Conservation (phyloP, 495 filamentous ascomycete species). For the Mytilinidion resinicola region DNA sequence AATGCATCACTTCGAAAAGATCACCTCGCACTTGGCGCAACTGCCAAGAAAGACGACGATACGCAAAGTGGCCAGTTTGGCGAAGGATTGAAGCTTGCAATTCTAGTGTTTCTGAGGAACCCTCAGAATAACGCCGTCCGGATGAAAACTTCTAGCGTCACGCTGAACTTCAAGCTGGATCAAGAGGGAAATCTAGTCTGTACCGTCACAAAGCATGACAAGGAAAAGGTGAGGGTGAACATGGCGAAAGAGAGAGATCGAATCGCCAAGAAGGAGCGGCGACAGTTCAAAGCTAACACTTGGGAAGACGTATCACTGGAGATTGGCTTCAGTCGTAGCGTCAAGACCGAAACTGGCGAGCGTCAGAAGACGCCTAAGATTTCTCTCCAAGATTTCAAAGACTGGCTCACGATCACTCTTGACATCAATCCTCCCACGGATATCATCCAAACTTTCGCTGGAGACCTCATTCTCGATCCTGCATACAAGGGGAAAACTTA, state of each 20-base stretch:
- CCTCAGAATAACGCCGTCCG: constrained; percentile 4
- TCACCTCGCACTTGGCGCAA: constrained; percentile 2
- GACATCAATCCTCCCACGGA: not conserved
- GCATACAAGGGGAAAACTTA: too few relatives aligned
- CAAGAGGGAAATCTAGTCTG: not conserved
- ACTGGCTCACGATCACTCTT: not conserved
- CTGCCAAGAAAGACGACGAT: constrained; percentile 1
- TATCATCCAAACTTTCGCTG: too few relatives aligned
- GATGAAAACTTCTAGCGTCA: not conserved
- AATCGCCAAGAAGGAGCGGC: not conserved
- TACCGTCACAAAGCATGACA: too few relatives aligned
- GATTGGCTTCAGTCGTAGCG: not conserved
- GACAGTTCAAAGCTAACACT: not conserved
- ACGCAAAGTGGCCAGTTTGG: constrained; percentile 5
- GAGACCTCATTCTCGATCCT: too few relatives aligned
- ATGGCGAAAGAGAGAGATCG: not conserved
- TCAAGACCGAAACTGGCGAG: not conserved
- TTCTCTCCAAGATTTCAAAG: not conserved
- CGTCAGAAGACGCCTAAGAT: not conserved
- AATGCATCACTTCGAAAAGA: not conserved
- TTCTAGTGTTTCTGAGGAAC: constrained; percentile 3
- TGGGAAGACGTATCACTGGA: not conserved
- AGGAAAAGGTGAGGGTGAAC: not conserved
- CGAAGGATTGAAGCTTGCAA: constrained; percentile 9
- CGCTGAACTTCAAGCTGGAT: constrained; percentile 3